Percentiles rank a stretch among this genome's conserved stretches.
phyloP scores from a whole-genome alignment of 2,329 filamentous ascomycete species.

The Pseudopithomyces maydicus region DNA sequence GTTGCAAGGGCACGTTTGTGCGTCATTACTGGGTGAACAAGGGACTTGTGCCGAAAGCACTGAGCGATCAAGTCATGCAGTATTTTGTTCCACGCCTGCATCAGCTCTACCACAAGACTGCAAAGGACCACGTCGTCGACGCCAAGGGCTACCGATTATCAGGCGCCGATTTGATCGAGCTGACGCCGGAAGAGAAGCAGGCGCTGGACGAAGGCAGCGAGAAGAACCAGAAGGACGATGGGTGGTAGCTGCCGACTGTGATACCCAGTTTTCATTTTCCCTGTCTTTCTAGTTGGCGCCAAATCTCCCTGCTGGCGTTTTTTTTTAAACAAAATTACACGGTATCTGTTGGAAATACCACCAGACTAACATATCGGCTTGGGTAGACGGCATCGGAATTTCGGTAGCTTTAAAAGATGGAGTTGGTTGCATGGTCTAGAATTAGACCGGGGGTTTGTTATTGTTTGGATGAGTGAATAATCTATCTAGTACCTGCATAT shows the following conservation, averaged over 20 bases:
- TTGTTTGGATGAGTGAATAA: too few relatives aligned
- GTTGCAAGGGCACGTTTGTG: conserved; percentile 46
- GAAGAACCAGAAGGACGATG: conserved; percentile 44
- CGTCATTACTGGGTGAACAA: conserved; percentile 48
- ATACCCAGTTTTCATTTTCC: neutral
- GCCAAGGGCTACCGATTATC: conserved; percentile 41
- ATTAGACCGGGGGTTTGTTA: too few relatives aligned
- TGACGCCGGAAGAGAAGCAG: conserved; percentile 38
- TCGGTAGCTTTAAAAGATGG: too few relatives aligned
- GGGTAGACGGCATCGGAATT: too few relatives aligned
- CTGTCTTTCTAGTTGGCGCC: neutral
- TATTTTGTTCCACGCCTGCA: conserved; percentile 43
- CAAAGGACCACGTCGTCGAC: conserved; percentile 37
- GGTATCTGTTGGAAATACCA: too few relatives aligned
- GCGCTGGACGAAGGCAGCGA: conserved; percentile 21
- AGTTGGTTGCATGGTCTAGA: too few relatives aligned
- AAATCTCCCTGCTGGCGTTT: neutral
- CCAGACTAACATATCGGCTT: too few relatives aligned
- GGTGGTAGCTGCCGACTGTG: conserved; percentile 16
- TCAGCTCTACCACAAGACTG: conserved; percentile 34
- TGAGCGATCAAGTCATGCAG: conserved; percentile 44
- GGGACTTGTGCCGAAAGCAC: conserved; percentile 34
- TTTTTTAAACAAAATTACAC: too few relatives aligned
- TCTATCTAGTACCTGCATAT: too few relatives aligned
- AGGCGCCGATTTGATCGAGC: conserved; percentile 38